These are phyloP conservation scores for Colletotrichum tabaci DNA, from an alignment of 2,329 filamentous ascomycete species.

Conservation along the genomic window DNA sequence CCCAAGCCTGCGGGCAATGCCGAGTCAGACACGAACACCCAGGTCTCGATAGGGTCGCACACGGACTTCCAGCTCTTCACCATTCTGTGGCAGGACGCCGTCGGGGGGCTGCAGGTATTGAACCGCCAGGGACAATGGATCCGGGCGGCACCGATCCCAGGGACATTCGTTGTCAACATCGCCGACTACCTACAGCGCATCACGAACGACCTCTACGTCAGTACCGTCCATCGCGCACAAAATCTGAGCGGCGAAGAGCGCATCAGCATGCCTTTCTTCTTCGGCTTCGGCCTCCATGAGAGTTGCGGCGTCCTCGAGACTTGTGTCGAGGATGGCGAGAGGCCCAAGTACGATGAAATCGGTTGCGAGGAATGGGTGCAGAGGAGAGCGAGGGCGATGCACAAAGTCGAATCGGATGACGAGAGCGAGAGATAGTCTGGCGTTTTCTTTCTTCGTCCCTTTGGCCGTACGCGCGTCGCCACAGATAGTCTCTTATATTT, in stretches of 20 bases:
- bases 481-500: no score
- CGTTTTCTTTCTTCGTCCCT: not conserved
- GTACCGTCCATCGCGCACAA: constrained; percentile 64
- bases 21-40: constrained; percentile 13
- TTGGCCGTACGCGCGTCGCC: no score
- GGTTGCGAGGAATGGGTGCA: constrained; percentile 57
- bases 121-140: constrained; percentile 58
- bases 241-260: constrained; percentile 57
- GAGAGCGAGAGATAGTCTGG: not conserved
- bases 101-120: constrained; percentile 61
- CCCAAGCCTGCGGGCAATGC: not conserved
- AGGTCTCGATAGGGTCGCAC: constrained; percentile 63
- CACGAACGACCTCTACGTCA: constrained; percentile 65
- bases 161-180: constrained; percentile 66
- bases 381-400: constrained; percentile 53
- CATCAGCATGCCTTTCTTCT: constrained; percentile 64
- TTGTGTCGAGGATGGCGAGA: constrained; percentile 53
- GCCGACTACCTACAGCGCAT: constrained; percentile 66
- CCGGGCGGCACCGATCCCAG: constrained; percentile 56
- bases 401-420: constrained; percentile 43
- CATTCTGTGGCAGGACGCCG: constrained; percentile 60
- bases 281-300: constrained; percentile 58
- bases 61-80: constrained; percentile 69
- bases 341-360: constrained; percentile 56
- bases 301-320: constrained; percentile 57